Base-by-base conservation (phyloP, 768 basidiomycete species). In the Mycena filopes region DNA sequence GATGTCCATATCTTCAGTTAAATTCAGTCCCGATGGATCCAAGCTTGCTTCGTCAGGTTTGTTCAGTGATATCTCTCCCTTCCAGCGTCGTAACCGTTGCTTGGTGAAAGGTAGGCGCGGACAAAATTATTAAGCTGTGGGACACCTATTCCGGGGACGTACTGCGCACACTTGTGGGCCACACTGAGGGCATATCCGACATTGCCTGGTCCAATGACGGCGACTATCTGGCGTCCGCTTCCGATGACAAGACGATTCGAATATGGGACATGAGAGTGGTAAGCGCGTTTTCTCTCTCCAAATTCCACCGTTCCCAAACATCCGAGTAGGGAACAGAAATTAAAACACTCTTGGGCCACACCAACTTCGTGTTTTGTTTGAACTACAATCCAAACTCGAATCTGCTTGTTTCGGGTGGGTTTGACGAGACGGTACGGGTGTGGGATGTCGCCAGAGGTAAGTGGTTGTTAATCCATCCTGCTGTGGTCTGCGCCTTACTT, bases 381-480 rank as follows among this genome's bases (percentile, higher is more conserved):
- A 93, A 95, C 72, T 99, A 91, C 78, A 96, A 93, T 70, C 96
- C 95, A 1, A 86, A 89, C 73, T 93, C 93, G 0, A 96, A 95
- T 75, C 80, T 99, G 36, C 81, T 99, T 56, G 98, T 93, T 18
- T 96, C 94, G 23, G 98, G 98, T 31, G 93, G 93, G 1, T 96
- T 93, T 72, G 98, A 99, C 71, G 98, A 99, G 81, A 95, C 93
- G 18, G 93, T 99, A 20, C 87, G 94, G 50, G 85, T 99, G n/a
- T 99, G 97, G 97, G 96, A 99, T 75, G 90, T 97, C 28, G 89
- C 93, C 26, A 83, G 90, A 86, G 95, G 95, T 95, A 66, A 20
- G 77, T 67, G 31, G 8, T 47, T 29, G 11, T 23, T 28, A 4
- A 11, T 36, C 15, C 36, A 15, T 56, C 45, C 26, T 16, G 42